A percentile compares a stretch with the other conserved stretches of the same genome.
Evolutionary conservation across 805 yeast genomes (phyloP).

Genomic region (Candida parachauliodes): DNA sequence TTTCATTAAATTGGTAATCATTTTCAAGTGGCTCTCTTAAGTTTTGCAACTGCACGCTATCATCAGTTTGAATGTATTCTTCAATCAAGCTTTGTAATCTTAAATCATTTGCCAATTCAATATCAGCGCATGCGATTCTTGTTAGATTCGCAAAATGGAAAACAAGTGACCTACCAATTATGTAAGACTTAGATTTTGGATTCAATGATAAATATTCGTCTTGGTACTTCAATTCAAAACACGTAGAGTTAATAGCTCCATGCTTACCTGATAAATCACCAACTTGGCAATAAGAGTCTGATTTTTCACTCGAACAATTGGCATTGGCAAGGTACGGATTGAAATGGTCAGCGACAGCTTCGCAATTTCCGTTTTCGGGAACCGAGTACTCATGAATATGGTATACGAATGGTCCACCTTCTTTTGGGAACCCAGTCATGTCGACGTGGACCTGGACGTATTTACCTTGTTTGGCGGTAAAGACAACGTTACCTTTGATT

Average conservation of each 20-base stretch:
- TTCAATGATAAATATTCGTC: conserved; percentile 67
- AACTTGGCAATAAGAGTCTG: conserved; percentile 59
- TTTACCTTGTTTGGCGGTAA: conserved; percentile 54
- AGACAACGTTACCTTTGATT: conserved; percentile 53
- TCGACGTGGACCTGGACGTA: conserved; percentile 66
- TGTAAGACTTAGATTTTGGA: conserved; percentile 50
- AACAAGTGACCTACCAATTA: conserved; percentile 55
- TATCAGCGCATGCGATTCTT: conserved; percentile 62
- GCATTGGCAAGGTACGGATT: conserved; percentile 60
- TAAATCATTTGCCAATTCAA: conserved; percentile 27
- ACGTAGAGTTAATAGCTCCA: conserved; percentile 67
- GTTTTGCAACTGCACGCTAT: conserved; percentile 7
- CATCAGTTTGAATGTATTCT: conserved; percentile 14
- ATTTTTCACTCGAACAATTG: conserved; percentile 47
- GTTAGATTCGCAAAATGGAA: conserved; percentile 55
- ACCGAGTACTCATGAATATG: conserved; percentile 63
- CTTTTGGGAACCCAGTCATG: conserved; percentile 62
- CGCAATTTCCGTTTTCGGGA: conserved; percentile 48
- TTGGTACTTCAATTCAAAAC: conserved; percentile 58
- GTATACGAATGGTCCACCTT: conserved; percentile 66
- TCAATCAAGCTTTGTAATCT: conserved; percentile 15
- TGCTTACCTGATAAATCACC: conserved; percentile 80
- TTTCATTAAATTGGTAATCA: conserved; percentile 10
- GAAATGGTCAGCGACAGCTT: conserved; percentile 53
- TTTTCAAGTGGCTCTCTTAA: conserved; percentile 9